phyloP scores from a whole-genome alignment of 352 stramenopile genomes.

The Globisporangium orthogonon region DNA sequence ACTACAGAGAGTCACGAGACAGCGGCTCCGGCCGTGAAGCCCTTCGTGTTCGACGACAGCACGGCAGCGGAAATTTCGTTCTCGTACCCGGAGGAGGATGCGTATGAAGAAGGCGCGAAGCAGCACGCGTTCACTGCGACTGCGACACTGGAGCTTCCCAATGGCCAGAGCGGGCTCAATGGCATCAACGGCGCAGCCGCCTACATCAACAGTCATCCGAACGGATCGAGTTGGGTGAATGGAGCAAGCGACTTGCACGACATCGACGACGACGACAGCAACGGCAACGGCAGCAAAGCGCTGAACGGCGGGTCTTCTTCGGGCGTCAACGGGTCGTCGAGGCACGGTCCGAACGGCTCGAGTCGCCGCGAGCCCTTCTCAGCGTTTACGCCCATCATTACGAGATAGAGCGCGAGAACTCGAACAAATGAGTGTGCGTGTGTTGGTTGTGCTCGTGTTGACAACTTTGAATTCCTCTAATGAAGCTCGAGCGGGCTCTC shows the following conservation, averaged over 20 bases:
- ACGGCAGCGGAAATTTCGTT: constrained; percentile 6
- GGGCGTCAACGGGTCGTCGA: constrained; percentile 23
- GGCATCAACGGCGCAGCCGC: background rate
- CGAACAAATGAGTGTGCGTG: too few species aligned
- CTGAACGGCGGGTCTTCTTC: constrained; percentile 7
- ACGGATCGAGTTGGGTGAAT: constrained; percentile 4
- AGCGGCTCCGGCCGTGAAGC: background rate
- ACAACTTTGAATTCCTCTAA: background rate
- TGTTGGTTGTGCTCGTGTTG: background rate
- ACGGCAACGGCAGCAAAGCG: background rate
- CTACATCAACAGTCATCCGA: constrained; percentile 1
- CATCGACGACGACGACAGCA: constrained; percentile 17
- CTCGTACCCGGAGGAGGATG: constrained; percentile 7
- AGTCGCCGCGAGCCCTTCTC: constrained; percentile 61
- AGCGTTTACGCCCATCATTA: constrained; percentile 84
- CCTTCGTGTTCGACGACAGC: background rate
- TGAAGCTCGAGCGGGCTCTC: background rate
- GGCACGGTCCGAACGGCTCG: constrained; percentile 16
- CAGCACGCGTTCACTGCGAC: constrained; percentile 7
- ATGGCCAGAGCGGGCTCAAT: constrained; percentile 9
- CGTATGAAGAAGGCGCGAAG: background rate
- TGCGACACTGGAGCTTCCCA: background rate
- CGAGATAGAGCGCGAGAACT: constrained; percentile 28
- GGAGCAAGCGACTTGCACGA: background rate
- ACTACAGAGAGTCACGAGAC: constrained; percentile 1